Base-by-base conservation (phyloP, 2,329 filamentous ascomycete genomes). In the Phoma sp. region DNA sequence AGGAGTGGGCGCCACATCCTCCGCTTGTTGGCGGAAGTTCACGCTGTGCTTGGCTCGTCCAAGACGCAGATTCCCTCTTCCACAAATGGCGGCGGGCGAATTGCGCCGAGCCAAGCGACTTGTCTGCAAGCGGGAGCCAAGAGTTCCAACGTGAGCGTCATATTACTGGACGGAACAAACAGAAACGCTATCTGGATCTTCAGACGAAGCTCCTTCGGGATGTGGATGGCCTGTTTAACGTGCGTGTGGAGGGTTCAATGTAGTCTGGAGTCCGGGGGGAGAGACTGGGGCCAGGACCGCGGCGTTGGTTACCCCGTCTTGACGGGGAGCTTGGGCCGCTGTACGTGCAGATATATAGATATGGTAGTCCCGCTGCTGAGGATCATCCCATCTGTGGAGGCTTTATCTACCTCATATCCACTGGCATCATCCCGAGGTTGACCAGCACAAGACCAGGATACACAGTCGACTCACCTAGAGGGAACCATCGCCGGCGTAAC, bases 301-400 rank as follows among this genome's bases (percentile, higher is more conserved):
- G 64, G 61, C 47, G 43, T 53, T 59, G 51, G 56, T 56, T 61
- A 60, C 59, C 58, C 61, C 59, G 61, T 61, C 62, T 66, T 65
- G 59, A 61, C 47, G 39, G 54, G 40, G 42, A 40, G 65, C 64
- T 61, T 66, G 63, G 66, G 15, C 61, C 61, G 59, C 43, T 56
- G 55, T 54, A 56, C 40, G 39, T 61, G 53, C 53, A 56, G 55
- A 60, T 68, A 67, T 66, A 66, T 68, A 67, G 62, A 61, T 61
- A 59, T 43, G 33, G 29, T 21, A 32, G 46, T 39, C 46, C 36
- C 47, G 51, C 50, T 42, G 26, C 51, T 28, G 39, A 40, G 39
- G 38, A 59, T 48, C 59, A 58, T 57, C 38, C 55, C 47, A 61
- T 60, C 56, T 66, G 64, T 60, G 54, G 63, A 63, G 61, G 40